Percentiles rank a stretch among this genome's conserved stretches.
phyloP scores from a whole-genome alignment of 805 yeast species.

The Kodamaea neixiangensis region DNA sequence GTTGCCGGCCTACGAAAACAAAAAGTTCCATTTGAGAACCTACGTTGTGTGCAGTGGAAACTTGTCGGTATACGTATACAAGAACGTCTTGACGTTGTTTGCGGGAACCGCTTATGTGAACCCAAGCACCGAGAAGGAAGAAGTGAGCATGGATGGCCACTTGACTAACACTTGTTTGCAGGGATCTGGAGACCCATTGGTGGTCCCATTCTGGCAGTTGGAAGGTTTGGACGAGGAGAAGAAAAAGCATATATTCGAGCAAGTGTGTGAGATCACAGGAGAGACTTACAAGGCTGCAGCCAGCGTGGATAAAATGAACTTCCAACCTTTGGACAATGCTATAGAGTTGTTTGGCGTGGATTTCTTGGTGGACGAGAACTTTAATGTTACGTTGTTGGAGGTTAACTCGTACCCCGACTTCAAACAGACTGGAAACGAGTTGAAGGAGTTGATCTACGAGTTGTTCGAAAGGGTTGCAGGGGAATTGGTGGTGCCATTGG shows the following conservation, averaged over 20 bases:
- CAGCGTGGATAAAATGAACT: conserved; percentile 78
- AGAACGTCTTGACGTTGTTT: conserved; percentile 78
- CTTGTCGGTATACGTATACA: conserved; percentile 75
- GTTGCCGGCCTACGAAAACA: conserved; percentile 54
- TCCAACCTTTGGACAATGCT: conserved; percentile 77
- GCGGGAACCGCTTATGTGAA: conserved; percentile 55
- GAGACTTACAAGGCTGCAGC: conserved; percentile 83
- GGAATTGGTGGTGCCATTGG: conserved; percentile 49
- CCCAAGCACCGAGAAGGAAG: conserved; percentile 23
- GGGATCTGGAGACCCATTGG: conserved; percentile 50
- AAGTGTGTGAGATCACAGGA: conserved; percentile 60
- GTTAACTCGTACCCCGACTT: conserved; percentile 96
- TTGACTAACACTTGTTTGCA: conserved; percentile 94
- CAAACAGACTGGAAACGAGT: conserved; percentile 85
- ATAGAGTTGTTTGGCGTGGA: conserved; percentile 90
- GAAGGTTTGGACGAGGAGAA: conserved; percentile 31
- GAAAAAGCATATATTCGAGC: conserved; percentile 47
- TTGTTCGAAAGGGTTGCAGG: conserved; percentile 61
- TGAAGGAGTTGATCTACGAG: conserved; percentile 64
- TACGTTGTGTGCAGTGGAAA: conserved; percentile 79
- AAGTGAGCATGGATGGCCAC: conserved; percentile 65
- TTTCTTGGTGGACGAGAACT: conserved; percentile 65
- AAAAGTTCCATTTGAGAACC: conserved; percentile 87
- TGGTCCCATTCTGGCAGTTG: conserved; percentile 65
- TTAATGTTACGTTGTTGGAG: conserved; percentile 66